phyloP scores from a whole-genome alignment of 2,329 filamentous ascomycete genomes.

The Rhynchosporium agropyri region DNA sequence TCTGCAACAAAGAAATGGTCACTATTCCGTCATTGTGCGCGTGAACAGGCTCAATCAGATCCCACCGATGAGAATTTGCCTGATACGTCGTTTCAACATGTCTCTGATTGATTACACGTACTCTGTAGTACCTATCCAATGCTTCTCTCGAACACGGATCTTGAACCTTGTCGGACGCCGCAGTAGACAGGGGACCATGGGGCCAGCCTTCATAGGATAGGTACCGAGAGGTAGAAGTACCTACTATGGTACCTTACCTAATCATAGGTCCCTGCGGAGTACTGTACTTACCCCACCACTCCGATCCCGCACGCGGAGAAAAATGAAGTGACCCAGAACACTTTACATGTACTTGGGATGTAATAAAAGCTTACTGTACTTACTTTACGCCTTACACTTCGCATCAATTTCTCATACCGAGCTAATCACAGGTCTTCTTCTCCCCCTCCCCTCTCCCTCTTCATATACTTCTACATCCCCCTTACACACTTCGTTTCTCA shows the following conservation, averaged over 20 bases:
- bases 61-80: slow-evolving; percentile 7
- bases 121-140: background rate
- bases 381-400: background rate
- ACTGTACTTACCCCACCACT: background rate
- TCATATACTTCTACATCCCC: background rate
- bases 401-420: background rate
- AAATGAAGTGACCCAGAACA: background rate
- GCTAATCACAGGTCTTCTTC: background rate
- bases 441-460: background rate
- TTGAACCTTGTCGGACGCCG: slow-evolving; percentile 2
- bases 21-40: background rate
- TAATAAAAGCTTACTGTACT: background rate
- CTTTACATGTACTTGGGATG: background rate
- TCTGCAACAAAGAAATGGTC: slow-evolving; percentile 15
- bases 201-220: background rate
- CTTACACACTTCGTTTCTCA: slow-evolving; percentile 10
- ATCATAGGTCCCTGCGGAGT: no score
- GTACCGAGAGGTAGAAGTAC: background rate
- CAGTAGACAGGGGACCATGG: background rate
- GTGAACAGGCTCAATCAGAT: slow-evolving; percentile 2
- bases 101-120: slow-evolving; percentile 12
- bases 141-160: background rate
- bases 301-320: slow-evolving; percentile 9
- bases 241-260: background rate
- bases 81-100: slow-evolving; percentile 24